Conservation (phyloP, 1,139 yeast species). For the Scheffersomyces lignicola region DNA sequence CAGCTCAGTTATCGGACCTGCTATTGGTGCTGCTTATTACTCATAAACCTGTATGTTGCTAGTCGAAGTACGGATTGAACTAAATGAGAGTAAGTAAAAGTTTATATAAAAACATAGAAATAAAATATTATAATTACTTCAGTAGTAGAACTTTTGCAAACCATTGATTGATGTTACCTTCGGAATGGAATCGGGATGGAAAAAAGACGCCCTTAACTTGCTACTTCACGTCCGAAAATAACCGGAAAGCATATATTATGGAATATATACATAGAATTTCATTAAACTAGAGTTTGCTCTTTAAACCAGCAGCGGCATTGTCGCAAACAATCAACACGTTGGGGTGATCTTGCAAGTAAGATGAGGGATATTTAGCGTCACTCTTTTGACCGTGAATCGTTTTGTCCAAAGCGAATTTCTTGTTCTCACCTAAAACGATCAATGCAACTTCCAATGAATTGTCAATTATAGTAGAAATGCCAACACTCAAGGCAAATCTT, state of each 20-base stretch:
- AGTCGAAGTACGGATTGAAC: too few relatives aligned
- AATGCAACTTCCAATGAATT: slow-evolving; percentile 55
- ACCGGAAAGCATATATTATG: not conserved
- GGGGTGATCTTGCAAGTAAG: slow-evolving; percentile 46
- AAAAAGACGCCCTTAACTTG: not conserved
- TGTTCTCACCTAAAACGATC: slow-evolving; percentile 47
- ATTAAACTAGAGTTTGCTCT: slow-evolving; percentile 27
- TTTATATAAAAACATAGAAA: too few relatives aligned
- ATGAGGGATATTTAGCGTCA: slow-evolving; percentile 43
- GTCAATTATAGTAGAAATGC: slow-evolving; percentile 61
- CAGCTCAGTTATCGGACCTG: slow-evolving; percentile 50
- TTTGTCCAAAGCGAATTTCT: slow-evolving; percentile 44
- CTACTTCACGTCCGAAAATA: not conserved
- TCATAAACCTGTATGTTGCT: too few relatives aligned
- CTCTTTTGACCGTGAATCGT: slow-evolving; percentile 39
- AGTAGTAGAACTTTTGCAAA: not conserved
- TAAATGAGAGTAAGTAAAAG: too few relatives aligned
- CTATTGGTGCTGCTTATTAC: slow-evolving; percentile 48
- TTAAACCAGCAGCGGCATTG: slow-evolving; percentile 43
- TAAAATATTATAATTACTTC: too few relatives aligned
- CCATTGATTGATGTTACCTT: not conserved
- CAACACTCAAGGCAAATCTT: slow-evolving; percentile 54
- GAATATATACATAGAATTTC: slow-evolving; percentile 2
- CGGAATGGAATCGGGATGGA: not conserved
- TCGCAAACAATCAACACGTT: slow-evolving; percentile 50